Percentiles rank a stretch among this genome's conserved stretches.
phyloP scores from a whole-genome alignment of 768 basidiomycete genomes.

The Kwoniella europaea region DNA sequence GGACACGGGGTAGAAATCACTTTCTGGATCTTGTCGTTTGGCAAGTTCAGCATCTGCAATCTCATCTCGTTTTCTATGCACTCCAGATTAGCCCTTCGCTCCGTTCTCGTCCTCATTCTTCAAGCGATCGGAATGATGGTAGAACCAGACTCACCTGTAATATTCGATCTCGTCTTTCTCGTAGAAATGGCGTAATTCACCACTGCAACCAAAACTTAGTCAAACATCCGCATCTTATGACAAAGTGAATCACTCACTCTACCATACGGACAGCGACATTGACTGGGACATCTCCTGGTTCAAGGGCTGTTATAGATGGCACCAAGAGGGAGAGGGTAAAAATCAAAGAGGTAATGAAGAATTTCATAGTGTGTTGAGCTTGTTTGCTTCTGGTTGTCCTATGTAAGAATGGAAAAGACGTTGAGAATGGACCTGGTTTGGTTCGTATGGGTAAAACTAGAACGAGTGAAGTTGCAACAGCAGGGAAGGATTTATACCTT shows the following conservation, averaged over 20 bases:
- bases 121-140: background rate
- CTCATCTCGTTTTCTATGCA: constrained; percentile 12
- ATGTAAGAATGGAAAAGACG: no score
- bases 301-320: constrained; percentile 12
- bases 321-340: constrained; percentile 16
- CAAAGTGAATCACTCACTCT: constrained; percentile 18
- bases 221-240: background rate
- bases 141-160: background rate
- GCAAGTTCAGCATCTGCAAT: background rate
- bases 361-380: constrained; percentile 16
- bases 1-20: constrained; percentile 22
- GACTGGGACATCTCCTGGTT: constrained; percentile 29
- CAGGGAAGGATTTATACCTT: no score
- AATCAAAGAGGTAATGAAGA: constrained; percentile 13
- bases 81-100: background rate
- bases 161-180: constrained; percentile 21
- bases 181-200: constrained; percentile 31
- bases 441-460: no score
- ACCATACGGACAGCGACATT: constrained; percentile 32
- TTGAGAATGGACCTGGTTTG: no score
- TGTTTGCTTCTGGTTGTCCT: no score
- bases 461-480: no score
- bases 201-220: constrained; percentile 7
- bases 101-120: background rate
- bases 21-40: constrained; percentile 17